Base-by-base conservation (phyloP, 1,284 basidiomycete species). In the Heterobasidion occidentale region DNA sequence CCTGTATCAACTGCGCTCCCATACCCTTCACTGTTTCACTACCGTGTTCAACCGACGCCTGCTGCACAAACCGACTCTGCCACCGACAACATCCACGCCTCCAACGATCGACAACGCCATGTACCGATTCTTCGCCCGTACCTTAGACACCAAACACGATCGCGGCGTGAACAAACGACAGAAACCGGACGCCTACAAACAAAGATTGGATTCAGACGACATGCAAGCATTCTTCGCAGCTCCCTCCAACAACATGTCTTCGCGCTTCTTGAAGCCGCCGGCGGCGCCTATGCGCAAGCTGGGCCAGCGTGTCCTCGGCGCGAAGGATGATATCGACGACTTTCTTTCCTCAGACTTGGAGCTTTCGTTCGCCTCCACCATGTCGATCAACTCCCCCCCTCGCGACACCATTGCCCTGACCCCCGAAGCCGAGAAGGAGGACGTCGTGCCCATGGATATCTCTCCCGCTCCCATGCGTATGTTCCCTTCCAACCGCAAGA, bases 291-390 rank as follows among this genome's bases (percentile, higher is more conserved):
- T 73, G 36, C 77, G 79, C 63, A 81, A 82, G 67, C 74, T 69
- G 51, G 67, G 67, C 56, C 74, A 77, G 62, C 68, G 70, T 57
- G 68, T 64, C 60, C 70, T 67, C 51, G 70, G 67, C 47, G 65
- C 69, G 50, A 70, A 68, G 57, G 76, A 81, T 63, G 81, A 86
- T 55, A 67, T 81, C 54, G 83, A 88, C 59, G 80, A 84, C 46
- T 85, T 83, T 67, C 75, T 84, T 50, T 82, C 82, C 34, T 86
- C 83, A 12, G 85, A 89, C 64, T 77, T 90, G 48, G 88, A 91
- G 65, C 73, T 83, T 46, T 91, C 88, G 15, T 91, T 91, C 66
- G 87, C 87, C 12, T 89, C 88, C 34, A 88, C 78, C 60, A 84
- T 91, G 68, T 90, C 88, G 7, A 72, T 91, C 49, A 78, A 87